Base-by-base conservation (phyloP, 306 rosid genomes). In the Inga laurina region DNA sequence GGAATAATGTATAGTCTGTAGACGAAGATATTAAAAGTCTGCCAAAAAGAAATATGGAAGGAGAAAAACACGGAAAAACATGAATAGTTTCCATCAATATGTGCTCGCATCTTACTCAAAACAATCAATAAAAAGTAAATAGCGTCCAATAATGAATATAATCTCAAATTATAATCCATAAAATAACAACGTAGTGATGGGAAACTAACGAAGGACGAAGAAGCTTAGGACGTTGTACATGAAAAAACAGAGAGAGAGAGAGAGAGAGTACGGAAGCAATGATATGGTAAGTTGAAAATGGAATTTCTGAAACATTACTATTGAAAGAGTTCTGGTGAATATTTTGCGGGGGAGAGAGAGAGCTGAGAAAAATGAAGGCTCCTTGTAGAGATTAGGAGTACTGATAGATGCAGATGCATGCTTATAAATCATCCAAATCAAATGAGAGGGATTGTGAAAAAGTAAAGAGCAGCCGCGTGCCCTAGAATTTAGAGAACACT, bases 401-500 rank as follows among this genome's bases (percentile, higher is more conserved):
- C 43, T 30, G 54, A 21, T 44, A 8, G 57, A 57, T 57, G 22
- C 12, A 34, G 59, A 7, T 2, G 65, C 65, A 59, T 75, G 78
- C 66, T 82, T 84, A 84, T 72, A 75, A 80, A 77, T 46, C 59
- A 75, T 76, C 43, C 22, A 69, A 80, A 48, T 77, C 34, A 65
- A 48, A 16, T 21, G 54, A 3, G 75, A 45, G 27, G 3, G 5
- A 7, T 10, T 46, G 41, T 79, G 22, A 68, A 84, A 76, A 80
- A 80, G 78, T 75, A 1, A 51, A 27, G 56, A 71, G 74, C 75
- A 75, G 72, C 72, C 77, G 89, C 88, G 83, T 85, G 91, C 89
- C 86, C 87, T 86, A 82, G 91, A 83, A 80, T 66, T 86, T 88
- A 86, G 73, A 81, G 87, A 86, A 57, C 81, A 69, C 79, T 77